Base-by-base conservation (phyloP, 2,329 filamentous ascomycete species). In the Colletotrichum noveboracense region DNA sequence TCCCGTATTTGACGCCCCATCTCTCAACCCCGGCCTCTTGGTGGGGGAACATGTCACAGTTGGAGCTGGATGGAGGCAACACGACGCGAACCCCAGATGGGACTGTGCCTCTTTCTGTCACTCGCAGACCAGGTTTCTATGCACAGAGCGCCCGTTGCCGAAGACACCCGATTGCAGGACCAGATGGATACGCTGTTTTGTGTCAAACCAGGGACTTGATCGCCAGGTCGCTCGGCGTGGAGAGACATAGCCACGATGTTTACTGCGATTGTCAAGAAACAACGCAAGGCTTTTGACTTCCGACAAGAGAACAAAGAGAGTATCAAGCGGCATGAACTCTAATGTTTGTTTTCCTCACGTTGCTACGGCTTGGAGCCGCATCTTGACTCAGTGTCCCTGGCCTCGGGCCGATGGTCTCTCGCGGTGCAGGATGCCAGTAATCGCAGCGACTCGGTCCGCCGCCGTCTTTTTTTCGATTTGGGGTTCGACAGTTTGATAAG, bases 1-100 rank as follows among this genome's bases (percentile, higher is more conserved):
- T 75, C 73, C 73, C 69, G 73, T 75, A 75, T 75, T 75, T 30
- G 34, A 75, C 56, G 43, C 56, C 73, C 64, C 70, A 24, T 75
- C 67, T 38, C 56, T 56, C 24, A 52, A 28, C 43, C 73, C 32
- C 48, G 69, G 62, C 56, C 34, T 24, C 38, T 43, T 68, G 32
- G 69, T 66, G 70, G 71, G 73, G 73, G 73, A 58, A 48, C 69
- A 58, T 75, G 64, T 73, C 62, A 75, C 68, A 64, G 56, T 30
- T 38, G 62, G 73, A 73, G 70, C 70, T 62, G 70, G 32, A 36
- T 68, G 55, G 61, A 72, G 69, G 69, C 73, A 75, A 64, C 73
- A 68, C 38, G 43, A 75, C 62, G 56, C 61, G 62, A 48, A 75
- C 69, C 73, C 69, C 69, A 64, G 55, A 72, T 67, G 70, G 62